Conservation (phyloP, 148 eudicot genomes). For the Talinum fruticosum region DNA sequence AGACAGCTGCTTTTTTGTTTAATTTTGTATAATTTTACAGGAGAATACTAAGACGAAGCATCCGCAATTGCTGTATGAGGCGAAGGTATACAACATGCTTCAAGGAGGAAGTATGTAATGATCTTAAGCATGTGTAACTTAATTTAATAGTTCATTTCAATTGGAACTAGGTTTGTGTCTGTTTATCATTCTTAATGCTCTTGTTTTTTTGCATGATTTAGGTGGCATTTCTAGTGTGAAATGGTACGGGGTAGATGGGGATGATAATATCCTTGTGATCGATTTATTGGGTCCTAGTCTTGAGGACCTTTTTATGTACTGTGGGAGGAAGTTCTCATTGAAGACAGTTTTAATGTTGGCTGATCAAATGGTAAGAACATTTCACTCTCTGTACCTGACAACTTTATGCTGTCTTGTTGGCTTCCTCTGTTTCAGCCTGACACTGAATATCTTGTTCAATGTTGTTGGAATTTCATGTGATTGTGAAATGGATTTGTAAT, state of each 20-base stretch:
- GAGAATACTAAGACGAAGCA: slow-evolving; percentile 90
- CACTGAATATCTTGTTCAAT: background rate
- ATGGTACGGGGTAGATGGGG: slow-evolving; percentile 90
- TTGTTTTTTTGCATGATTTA: slow-evolving; percentile 20
- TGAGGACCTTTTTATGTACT: slow-evolving; percentile 90
- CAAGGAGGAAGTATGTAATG: slow-evolving; percentile 90
- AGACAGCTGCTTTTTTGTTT: background rate
- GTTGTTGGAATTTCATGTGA: background rate
- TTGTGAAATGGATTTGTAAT: background rate
- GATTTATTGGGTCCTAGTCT: slow-evolving; percentile 96
- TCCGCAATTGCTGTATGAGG: slow-evolving; percentile 95
- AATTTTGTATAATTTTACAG: slow-evolving; percentile 34
- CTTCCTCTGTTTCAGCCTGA: background rate
- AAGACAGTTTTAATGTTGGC: slow-evolving; percentile 94
- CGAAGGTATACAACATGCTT: slow-evolving; percentile 80
- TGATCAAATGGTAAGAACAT: slow-evolving; percentile 81
- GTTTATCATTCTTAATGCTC: background rate
- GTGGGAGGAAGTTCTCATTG: slow-evolving; percentile 87
- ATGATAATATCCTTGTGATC: slow-evolving; percentile 79
- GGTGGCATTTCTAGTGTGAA: slow-evolving; percentile 86
- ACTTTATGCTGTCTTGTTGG: background rate
- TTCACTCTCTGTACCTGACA: background rate
- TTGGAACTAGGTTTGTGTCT: background rate
- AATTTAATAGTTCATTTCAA: background rate
- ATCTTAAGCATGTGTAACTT: slow-evolving; percentile 20